Percentiles rank a stretch among this genome's conserved stretches.
phyloP scores from a whole-genome alignment of 306 rosid species.

The Mimosa bimucronata region DNA sequence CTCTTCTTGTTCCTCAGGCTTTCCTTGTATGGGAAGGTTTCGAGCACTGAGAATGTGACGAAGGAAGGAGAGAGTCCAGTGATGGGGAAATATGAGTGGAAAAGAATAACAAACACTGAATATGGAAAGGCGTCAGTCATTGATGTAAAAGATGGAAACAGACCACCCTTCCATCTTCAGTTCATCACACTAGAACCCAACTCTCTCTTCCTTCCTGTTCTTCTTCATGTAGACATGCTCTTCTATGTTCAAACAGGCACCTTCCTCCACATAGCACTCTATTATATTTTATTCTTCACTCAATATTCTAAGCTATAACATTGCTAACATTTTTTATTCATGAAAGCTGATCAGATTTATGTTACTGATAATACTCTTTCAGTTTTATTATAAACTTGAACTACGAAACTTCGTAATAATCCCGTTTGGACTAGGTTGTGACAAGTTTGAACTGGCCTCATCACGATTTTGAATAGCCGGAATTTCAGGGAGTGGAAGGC shows the following conservation, averaged over 20 bases:
- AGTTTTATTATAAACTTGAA: background rate
- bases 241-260: constrained; percentile 77
- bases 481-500: constrained; percentile 70
- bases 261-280: background rate
- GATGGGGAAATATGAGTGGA: constrained; percentile 60
- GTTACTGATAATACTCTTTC: background rate
- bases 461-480: constrained; percentile 1
- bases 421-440: background rate
- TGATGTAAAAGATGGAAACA: constrained; percentile 48
- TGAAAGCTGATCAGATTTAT: background rate
- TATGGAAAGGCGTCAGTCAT: constrained; percentile 66
- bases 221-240: constrained; percentile 81
- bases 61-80: constrained; percentile 40
- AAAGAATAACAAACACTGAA: constrained; percentile 49
- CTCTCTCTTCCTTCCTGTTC: constrained; percentile 83
- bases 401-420: background rate
- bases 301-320: background rate
- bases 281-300: background rate
- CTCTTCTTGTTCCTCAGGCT: constrained; percentile 38
- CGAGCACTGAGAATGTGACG: constrained; percentile 37
- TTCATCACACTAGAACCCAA: constrained; percentile 84
- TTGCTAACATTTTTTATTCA: background rate
- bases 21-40: constrained; percentile 40
- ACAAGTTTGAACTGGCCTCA: background rate
- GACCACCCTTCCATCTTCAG: constrained; percentile 68